Evolutionary conservation across 306 rosid species (phyloP), one percentile per base, ranked within the genome.

Genomic region (Rosa chinensis): DNA sequence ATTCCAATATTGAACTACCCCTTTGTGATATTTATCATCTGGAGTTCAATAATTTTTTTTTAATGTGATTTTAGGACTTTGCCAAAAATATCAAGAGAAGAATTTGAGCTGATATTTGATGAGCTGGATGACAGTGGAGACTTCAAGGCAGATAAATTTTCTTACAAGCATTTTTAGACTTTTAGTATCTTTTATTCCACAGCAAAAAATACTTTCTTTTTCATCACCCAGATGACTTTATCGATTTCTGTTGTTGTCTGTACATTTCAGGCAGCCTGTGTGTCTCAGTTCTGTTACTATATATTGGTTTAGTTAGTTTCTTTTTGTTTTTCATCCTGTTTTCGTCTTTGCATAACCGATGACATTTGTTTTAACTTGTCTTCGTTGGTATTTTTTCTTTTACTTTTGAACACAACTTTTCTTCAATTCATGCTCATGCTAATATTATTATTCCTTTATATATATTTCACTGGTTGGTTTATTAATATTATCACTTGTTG

Each of bases 61-160:
- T 74, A 72, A 10, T 86, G 77, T 66, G 73, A 47, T 53, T 68
- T 62, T 73, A 95, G 99, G 92, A 80, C 94, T 82, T 82, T 95
- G 91, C 99, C 99, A 73, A 89, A 91, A 5, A 89, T 93, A 77
- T 84, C 94, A 50, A 82, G 74, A 81, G 99, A 93, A 78, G 99
- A 95, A 81, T 95, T 88, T 88, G 92, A 84, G 77, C 77, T 91
- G 85, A 91, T 95, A 91, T 95, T 95, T 93, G 88, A 81, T 70
- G 99, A 95, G 87, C 89, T 95, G 77, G 99, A 95, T 66, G 99
- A 88, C 73, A 91, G 90, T 81, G 88, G 53, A 66, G 99, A 95
- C 83, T 82, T 95, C 79, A 88, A 88, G 97, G 99, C 93, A 83
- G 71, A 62, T 62, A 61, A 20, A 39, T 61, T 59, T 66, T 12